These are phyloP conservation scores for Cyclocybe cylindracea DNA, from an alignment of 768 basidiomycete genomes.

Conservation along the genomic window DNA sequence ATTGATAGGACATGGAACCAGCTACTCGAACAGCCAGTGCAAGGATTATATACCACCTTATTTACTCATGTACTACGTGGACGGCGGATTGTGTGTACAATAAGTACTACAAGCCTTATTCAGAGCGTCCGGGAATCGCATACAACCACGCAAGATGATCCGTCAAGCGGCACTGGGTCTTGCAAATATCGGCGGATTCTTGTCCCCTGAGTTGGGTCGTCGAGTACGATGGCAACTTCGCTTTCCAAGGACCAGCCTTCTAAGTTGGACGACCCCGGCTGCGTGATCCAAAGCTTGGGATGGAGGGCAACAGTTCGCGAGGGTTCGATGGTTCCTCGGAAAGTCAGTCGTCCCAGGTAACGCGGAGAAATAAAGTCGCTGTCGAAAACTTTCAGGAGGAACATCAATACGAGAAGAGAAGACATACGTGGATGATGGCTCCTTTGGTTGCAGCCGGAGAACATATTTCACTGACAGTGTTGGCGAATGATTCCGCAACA, in stretches of 20 bases:
- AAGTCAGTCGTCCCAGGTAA: conserved; percentile 69
- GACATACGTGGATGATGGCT: conserved; percentile 23
- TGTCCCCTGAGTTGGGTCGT: conserved; percentile 2
- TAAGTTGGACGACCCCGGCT: conserved; percentile 65
- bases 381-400: neutral
- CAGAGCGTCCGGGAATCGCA: conserved; percentile 23
- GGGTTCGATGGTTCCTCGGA: conserved; percentile 60
- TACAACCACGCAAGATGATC: conserved; percentile 30
- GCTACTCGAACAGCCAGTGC: neutral
- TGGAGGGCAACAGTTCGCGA: conserved; percentile 41
- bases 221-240: conserved; percentile 17
- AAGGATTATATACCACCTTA: neutral
- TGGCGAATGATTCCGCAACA: conserved; percentile 72
- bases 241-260: conserved; percentile 72
- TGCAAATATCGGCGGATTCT: conserved; percentile 38
- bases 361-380: conserved; percentile 50
- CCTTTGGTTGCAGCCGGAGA: conserved; percentile 43
- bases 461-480: conserved; percentile 60
- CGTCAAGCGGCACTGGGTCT: conserved; percentile 24
- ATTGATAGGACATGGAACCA: conserved; percentile 6
- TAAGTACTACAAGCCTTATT: conserved; percentile 6
- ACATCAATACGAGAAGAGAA: conserved; percentile 9
- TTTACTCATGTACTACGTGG: conserved; percentile 7
- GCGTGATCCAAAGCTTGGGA: conserved; percentile 58
- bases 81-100: conserved; percentile 1